Percentiles rank a stretch among this genome's conserved stretches.
Conservation (phyloP, 129 eudicot species). For the Pittosporum tobira region DNA sequence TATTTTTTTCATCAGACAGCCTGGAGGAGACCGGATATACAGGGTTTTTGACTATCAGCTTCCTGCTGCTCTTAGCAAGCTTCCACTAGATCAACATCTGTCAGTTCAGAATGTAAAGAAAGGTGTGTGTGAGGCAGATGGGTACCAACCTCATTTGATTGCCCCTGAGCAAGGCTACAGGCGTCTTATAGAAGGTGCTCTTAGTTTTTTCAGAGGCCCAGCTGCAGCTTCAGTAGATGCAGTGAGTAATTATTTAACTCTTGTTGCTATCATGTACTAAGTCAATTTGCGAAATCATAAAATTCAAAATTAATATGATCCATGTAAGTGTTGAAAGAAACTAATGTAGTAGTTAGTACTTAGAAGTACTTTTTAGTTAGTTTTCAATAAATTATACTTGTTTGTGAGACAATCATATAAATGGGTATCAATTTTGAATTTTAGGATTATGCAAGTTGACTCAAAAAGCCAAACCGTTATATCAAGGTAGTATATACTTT, state of each 20-base stretch:
- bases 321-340: too few species aligned
- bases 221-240: constrained; percentile 70
- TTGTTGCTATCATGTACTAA: too few species aligned
- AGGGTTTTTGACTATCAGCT: constrained; percentile 60
- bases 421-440: too few species aligned
- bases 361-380: too few species aligned
- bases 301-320: too few species aligned
- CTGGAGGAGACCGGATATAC: constrained; percentile 63
- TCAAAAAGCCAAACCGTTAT: too few species aligned
- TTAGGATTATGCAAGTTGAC: too few species aligned
- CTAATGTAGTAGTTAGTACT: too few species aligned
- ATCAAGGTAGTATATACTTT: too few species aligned
- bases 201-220: constrained; percentile 53
- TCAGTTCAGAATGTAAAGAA: constrained; percentile 52
- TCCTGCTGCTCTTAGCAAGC: constrained; percentile 56
- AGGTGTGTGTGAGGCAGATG: constrained; percentile 61
- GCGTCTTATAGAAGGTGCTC: constrained; percentile 50
- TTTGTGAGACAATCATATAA: too few species aligned
- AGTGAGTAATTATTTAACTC: constrained; percentile 21
- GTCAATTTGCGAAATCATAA: too few species aligned
- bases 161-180: constrained; percentile 71
- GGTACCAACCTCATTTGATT: constrained; percentile 64
- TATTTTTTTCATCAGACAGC: constrained; percentile 30
- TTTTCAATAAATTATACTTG: too few species aligned
- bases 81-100: constrained; percentile 62